Conservation (phyloP, 2,329 filamentous ascomycete species). For the Colletotrichum agaves region DNA sequence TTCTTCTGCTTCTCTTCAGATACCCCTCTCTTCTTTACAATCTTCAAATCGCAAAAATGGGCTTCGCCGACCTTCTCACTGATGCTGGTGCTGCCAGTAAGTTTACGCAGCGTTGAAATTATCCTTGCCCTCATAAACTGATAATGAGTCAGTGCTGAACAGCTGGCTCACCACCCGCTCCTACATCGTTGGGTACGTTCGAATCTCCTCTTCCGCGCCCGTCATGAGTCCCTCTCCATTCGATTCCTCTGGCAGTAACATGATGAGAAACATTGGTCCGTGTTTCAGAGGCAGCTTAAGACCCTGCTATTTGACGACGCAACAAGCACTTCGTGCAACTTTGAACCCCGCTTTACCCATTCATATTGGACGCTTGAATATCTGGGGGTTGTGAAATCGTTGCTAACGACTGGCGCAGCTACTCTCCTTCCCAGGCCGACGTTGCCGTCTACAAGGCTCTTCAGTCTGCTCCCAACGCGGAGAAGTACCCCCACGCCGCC, state of each 20-base stretch:
- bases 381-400: not conserved
- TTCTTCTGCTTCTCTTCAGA: conserved; percentile 44
- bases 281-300: conserved; percentile 95
- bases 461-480: conserved; percentile 76
- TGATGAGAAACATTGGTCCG: conserved; percentile 95
- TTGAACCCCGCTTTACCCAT: conserved; percentile 61
- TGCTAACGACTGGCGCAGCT: conserved; percentile 48
- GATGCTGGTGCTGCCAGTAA: conserved; percentile 68
- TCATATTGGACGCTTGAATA: conserved; percentile 6
- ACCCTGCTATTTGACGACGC: conserved; percentile 85
- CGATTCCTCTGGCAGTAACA: conserved; percentile 44
- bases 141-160: conserved; percentile 70
- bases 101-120: conserved; percentile 41
- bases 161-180: conserved; percentile 79
- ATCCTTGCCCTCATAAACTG: conserved; percentile 40
- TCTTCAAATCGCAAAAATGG: conserved; percentile 63
- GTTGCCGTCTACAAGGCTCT: conserved; percentile 94
- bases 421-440: conserved; percentile 89
- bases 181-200: conserved; percentile 84
- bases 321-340: conserved; percentile 78
- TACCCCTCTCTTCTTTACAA: conserved; percentile 41
- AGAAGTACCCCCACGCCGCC: conserved; percentile 92
- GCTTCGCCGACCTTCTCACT: conserved; percentile 75
- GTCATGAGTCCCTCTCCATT: not conserved
- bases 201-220: not conserved